Conservation (phyloP, 345 rosid species). For the Lepidium africanum region DNA sequence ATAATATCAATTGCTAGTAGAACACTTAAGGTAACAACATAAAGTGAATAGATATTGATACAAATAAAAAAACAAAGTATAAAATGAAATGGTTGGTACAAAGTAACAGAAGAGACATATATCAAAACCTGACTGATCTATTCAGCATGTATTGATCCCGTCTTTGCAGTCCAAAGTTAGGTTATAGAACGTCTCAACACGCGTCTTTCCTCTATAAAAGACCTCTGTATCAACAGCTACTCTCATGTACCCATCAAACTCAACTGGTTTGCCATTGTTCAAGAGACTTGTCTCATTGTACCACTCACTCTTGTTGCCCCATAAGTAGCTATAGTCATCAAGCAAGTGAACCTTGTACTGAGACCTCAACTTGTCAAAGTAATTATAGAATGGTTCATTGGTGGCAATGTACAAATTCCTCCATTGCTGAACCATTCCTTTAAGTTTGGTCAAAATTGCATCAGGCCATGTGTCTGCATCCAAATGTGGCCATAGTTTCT, state of each 20-base stretch:
- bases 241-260: conserved; percentile 95
- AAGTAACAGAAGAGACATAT: not conserved
- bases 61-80: not conserved
- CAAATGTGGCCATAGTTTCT: conserved; percentile 81
- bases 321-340: conserved; percentile 67
- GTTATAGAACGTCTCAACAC: conserved; percentile 83
- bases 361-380: conserved; percentile 86
- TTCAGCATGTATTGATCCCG: conserved; percentile 82
- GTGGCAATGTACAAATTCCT: conserved; percentile 80
- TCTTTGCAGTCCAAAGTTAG: conserved; percentile 86
- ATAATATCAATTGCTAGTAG: not conserved
- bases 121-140: conserved; percentile 2
- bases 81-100: conserved; percentile 3
- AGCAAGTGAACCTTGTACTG: conserved; percentile 83
- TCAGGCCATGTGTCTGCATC: conserved; percentile 85
- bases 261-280: conserved; percentile 60
- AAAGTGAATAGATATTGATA: not conserved
- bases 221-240: conserved; percentile 96
- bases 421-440: conserved; percentile 53
- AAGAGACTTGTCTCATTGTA: conserved; percentile 65
- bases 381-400: conserved; percentile 76
- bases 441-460: conserved; percentile 51
- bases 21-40: conserved; percentile 1
- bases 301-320: conserved; percentile 87
- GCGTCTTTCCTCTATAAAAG: conserved; percentile 60